phyloP scores from a whole-genome alignment of 352 stramenopile species.

The Globisporangium uncinulatum region DNA sequence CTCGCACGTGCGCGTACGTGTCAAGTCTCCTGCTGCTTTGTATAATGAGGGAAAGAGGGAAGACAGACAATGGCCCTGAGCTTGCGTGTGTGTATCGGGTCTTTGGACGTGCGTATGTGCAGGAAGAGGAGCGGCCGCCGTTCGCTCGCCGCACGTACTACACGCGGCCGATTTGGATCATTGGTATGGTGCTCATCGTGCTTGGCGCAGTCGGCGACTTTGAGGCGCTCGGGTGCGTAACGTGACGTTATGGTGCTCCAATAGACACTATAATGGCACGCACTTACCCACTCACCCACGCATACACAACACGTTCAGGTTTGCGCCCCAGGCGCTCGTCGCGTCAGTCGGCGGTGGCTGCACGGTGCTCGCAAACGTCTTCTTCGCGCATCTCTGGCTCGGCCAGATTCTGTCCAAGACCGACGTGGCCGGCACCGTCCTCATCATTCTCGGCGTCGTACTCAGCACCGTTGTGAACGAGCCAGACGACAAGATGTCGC shows the following conservation, averaged over 20 bases:
- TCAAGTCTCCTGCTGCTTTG: background rate
- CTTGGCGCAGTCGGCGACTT: constrained; percentile 84
- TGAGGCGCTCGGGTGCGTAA: constrained; percentile 59
- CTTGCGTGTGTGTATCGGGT: constrained; percentile 9
- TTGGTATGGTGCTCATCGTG: constrained; percentile 71
- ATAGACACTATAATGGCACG: too few species aligned
- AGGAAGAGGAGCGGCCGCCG: constrained; percentile 62
- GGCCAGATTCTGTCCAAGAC: constrained; percentile 57
- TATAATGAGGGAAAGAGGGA: too few species aligned
- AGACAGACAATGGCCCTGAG: background rate
- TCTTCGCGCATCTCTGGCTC: constrained; percentile 85
- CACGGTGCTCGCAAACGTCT: constrained; percentile 86
- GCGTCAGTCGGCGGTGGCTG: constrained; percentile 80
- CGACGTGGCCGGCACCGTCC: constrained; percentile 61
- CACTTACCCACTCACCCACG: too few species aligned
- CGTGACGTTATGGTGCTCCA: background rate
- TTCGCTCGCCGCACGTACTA: constrained; percentile 75
- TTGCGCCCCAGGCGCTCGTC: constrained; percentile 82
- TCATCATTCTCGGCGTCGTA: constrained; percentile 82
- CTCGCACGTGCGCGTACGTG: constrained; percentile 71
- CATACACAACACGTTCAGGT: constrained; percentile 19
- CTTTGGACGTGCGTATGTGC: constrained; percentile 15
- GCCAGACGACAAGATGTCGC: constrained; percentile 71
- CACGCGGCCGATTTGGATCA: constrained; percentile 79
- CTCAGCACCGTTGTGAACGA: constrained; percentile 78